phyloP scores from a whole-genome alignment of 192 early-diverging fungal genomes.

The Ambispora gerdemannii region DNA sequence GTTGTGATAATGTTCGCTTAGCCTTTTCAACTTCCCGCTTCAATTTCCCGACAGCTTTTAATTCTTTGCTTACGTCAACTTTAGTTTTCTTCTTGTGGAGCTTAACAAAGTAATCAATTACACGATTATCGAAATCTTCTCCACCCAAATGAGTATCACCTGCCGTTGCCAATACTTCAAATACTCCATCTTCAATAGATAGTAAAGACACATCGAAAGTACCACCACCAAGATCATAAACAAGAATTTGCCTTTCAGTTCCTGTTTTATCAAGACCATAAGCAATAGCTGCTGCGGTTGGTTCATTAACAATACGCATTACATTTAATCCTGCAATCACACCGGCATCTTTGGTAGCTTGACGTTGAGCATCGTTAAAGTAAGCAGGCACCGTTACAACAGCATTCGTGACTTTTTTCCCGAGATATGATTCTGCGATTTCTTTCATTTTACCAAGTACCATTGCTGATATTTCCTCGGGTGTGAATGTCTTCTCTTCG shows the following conservation, averaged over 20 bases:
- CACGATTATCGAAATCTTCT: constrained; percentile 77
- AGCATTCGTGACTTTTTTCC: constrained; percentile 80
- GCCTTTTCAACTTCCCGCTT: constrained; percentile 90
- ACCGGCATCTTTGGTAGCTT: constrained; percentile 87
- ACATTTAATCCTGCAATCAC: constrained; percentile 79
- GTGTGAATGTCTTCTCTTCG: constrained; percentile 75
- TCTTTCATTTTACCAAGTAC: constrained; percentile 88
- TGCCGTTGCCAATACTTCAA: constrained; percentile 73
- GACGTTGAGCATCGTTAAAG: constrained; percentile 89
- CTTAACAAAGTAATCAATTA: constrained; percentile 84
- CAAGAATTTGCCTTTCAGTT: constrained; percentile 70
- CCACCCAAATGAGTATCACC: constrained; percentile 84
- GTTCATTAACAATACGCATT: constrained; percentile 87
- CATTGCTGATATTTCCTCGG: constrained; percentile 96
- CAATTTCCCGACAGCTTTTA: constrained; percentile 85
- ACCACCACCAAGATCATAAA: constrained; percentile 82
- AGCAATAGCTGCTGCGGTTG: constrained; percentile 83
- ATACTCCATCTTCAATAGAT: constrained; percentile 71
- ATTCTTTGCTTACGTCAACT: constrained; percentile 78
- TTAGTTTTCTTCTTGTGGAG: constrained; percentile 66
- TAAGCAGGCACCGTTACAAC: constrained; percentile 95
- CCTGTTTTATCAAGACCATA: constrained; percentile 80
- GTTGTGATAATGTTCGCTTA: constrained; percentile 89
- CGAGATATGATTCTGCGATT: constrained; percentile 76
- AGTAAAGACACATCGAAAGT: constrained; percentile 86